phyloP scores from a whole-genome alignment of 2,329 filamentous ascomycete genomes.

The Hypoxylon sp. region DNA sequence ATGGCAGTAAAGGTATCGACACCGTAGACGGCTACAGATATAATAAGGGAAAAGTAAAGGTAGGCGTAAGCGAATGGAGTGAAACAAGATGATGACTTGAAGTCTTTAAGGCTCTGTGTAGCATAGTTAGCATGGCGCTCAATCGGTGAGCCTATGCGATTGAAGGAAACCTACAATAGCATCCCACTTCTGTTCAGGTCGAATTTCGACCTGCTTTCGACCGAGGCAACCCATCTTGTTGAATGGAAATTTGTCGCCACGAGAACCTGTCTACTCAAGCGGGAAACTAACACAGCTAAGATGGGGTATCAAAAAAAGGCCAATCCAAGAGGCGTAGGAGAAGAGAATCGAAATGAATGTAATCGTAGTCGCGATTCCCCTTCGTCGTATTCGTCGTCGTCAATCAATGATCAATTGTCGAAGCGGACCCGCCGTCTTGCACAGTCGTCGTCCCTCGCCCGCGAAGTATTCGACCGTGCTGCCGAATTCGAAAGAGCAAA shows the following conservation, averaged over 20 bases:
- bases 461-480: slow-evolving; percentile 64
- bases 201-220: slow-evolving; percentile 74
- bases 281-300: slow-evolving; percentile 43
- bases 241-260: slow-evolving; percentile 25
- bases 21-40: slow-evolving; percentile 87
- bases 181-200: slow-evolving; percentile 93
- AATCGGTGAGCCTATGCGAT: background rate
- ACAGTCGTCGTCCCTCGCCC: slow-evolving; percentile 64
- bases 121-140: slow-evolving; percentile 24
- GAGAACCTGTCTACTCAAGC: slow-evolving; percentile 32
- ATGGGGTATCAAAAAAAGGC: slow-evolving; percentile 45
- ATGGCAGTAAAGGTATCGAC: slow-evolving; percentile 95
- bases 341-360: slow-evolving; percentile 40
- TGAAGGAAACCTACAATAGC: slow-evolving; percentile 77
- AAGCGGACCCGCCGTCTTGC: slow-evolving; percentile 60
- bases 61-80: slow-evolving; percentile 85
- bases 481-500: slow-evolving; percentile 45
- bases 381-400: slow-evolving; percentile 43
- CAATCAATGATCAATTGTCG: slow-evolving; percentile 46
- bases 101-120: slow-evolving; percentile 73
- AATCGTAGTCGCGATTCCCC: slow-evolving; percentile 37
- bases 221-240: slow-evolving; percentile 75
- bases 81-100: slow-evolving; percentile 85
- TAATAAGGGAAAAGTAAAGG: slow-evolving; percentile 82
- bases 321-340: slow-evolving; percentile 36